Evolutionary conservation across 2,329 filamentous ascomycete genomes (phyloP), one percentile per base, ranked within the genome.

Genomic region (Aquanectria penicillioides): DNA sequence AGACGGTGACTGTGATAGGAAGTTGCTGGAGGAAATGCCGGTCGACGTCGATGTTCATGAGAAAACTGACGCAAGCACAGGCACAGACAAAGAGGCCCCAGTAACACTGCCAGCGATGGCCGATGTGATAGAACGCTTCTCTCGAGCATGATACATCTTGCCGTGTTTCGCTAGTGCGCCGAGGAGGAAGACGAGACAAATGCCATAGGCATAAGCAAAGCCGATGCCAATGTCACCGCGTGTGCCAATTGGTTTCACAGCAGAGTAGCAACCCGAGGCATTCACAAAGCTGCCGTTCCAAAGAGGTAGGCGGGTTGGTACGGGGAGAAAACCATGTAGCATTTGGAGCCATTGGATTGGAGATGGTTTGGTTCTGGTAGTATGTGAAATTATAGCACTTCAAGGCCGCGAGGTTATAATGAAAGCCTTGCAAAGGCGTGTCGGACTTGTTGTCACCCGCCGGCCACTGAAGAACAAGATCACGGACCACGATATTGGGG

Each of bases 61-160:
- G 84, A 13, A 90, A 83, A 68, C 89, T 89, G 71, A 93, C 83
- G 49, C 90, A 77, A 29, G 85, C 90, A 57, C 83, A 84, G 5
- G 81, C 83, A 52, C 83, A 86, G 20, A 87, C 80, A 55, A 88
- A 83, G 28, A 85, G 74, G 67, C 84, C 85, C 89, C 90, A 94
- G 75, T 93, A 94, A 90, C 90, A 94, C 73, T 92, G 89, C 89
- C 89, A 92, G 64, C 90, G 81, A 46, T 90, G 82, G 10, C 90
- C 89, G 51, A 93, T 82, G 15, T 89, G 82, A 51, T 81, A 83
- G 76, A 92, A 93, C 89, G 83, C 72, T 86, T 90, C 67, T 89
- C 83, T 15, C 79, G 77, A 2, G 89, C 86, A 9, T 93, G 76
- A 67, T 85, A 83, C 2, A 84, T 78, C 41, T 79, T 80, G 49